Conservation (phyloP, 768 basidiomycete species). For the Filobasidium wieringae region DNA sequence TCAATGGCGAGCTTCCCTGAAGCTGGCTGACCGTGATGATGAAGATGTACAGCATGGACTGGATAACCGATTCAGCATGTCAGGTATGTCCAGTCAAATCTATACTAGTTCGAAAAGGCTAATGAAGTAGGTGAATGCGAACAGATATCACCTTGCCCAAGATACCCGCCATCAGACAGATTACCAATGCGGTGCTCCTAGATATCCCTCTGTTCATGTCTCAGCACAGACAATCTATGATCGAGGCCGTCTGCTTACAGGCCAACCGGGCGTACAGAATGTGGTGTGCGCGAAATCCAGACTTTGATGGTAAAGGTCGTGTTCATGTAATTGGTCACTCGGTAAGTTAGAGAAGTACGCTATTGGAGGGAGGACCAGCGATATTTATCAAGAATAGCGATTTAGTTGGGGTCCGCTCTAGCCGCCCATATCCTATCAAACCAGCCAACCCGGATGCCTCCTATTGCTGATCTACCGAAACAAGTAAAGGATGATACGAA, state of each 20-base stretch:
- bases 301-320: conserved; percentile 38
- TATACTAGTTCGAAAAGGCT: not conserved
- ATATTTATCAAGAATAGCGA: not conserved
- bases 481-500: conserved; percentile 29
- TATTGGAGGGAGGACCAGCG: not conserved
- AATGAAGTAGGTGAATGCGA: not conserved
- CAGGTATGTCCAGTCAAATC: conserved; percentile 12
- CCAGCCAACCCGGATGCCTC: conserved; percentile 42
- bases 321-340: conserved; percentile 44
- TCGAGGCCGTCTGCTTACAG: conserved; percentile 42
- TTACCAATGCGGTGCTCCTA: conserved; percentile 42
- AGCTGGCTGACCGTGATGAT: conserved; percentile 37
- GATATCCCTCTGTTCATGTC: conserved; percentile 45
- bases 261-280: conserved; percentile 42
- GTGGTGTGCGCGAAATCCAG: conserved; percentile 43
- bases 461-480: conserved; percentile 37
- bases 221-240: conserved; percentile 42
- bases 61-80: conserved; percentile 42
- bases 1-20: conserved; percentile 41
- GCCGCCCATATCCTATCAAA: conserved; percentile 42
- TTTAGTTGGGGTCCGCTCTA: conserved; percentile 41
- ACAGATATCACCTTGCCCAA: conserved; percentile 43
- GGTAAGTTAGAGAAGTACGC: no score
- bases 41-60: conserved; percentile 40
- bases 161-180: conserved; percentile 42